Percentiles rank a stretch among this genome's conserved stretches.
These are phyloP conservation scores for Colletotrichum salicis DNA, from an alignment of 2,329 filamentous ascomycete species.

Conservation along the genomic window DNA sequence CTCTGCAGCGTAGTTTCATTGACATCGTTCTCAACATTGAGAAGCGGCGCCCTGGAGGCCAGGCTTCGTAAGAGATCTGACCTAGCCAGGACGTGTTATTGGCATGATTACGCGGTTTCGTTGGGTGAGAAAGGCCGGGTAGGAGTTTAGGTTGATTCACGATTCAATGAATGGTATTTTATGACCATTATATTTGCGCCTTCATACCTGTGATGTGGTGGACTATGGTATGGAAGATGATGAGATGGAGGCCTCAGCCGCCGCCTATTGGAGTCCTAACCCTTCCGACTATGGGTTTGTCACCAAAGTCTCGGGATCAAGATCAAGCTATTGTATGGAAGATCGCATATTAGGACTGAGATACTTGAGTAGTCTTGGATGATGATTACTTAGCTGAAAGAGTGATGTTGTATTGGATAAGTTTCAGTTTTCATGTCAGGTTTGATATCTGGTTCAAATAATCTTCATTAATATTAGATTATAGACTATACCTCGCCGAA, in stretches of 20 bases:
- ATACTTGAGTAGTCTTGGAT: no score
- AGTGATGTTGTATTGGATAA: no score
- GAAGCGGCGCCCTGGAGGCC: conserved; percentile 20
- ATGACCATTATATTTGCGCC: background rate
- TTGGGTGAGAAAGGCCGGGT: background rate
- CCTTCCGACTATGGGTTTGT: no score
- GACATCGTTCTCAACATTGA: conserved; percentile 32
- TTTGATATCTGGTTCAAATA: no score
- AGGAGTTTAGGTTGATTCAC: background rate
- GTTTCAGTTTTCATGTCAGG: no score
- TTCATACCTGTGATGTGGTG: background rate
- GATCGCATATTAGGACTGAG: no score
- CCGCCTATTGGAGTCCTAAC: background rate
- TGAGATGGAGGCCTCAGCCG: background rate
- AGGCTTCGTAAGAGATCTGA: background rate
- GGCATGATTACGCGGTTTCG: background rate
- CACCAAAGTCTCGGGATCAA: no score
- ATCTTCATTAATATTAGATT: no score
- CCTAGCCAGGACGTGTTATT: background rate
- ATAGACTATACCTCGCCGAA: background rate
- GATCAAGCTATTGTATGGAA: no score
- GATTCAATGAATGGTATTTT: background rate
- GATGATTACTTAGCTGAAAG: no score
- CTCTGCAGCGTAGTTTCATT: conserved; percentile 31
- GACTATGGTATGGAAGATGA: background rate